phyloP scores from a whole-genome alignment of 2,329 filamentous ascomycete genomes.

The Cordyceps javanica region DNA sequence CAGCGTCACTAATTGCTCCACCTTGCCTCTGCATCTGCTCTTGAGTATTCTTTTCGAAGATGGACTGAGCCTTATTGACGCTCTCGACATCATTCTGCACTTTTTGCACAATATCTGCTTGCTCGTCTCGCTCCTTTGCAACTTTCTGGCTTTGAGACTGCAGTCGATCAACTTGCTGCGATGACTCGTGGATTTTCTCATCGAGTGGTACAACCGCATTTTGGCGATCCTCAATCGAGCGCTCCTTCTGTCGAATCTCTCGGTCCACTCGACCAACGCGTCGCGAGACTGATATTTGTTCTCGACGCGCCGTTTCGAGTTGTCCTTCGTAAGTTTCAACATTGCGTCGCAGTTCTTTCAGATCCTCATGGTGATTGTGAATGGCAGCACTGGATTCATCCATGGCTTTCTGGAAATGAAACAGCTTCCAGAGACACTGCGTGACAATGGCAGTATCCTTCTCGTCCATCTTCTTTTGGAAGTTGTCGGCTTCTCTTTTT shows the following conservation, averaged over 20 bases:
- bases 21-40: slow-evolving; percentile 82
- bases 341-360: slow-evolving; percentile 86
- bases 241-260: slow-evolving; percentile 78
- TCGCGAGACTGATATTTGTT: slow-evolving; percentile 71
- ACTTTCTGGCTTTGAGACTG: slow-evolving; percentile 64
- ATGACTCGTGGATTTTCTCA: slow-evolving; percentile 81
- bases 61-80: slow-evolving; percentile 83
- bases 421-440: slow-evolving; percentile 94
- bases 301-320: slow-evolving; percentile 74
- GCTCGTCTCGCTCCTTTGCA: slow-evolving; percentile 67
- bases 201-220: slow-evolving; percentile 83
- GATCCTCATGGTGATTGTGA: slow-evolving; percentile 85
- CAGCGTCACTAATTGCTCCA: slow-evolving; percentile 74
- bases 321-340: slow-evolving; percentile 77
- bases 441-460: slow-evolving; percentile 86
- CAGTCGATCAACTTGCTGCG: slow-evolving; percentile 61
- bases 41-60: slow-evolving; percentile 83
- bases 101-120: slow-evolving; percentile 62
- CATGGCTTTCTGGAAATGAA: slow-evolving; percentile 89
- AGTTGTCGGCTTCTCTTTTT: slow-evolving; percentile 91
- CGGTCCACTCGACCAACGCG: slow-evolving; percentile 79
- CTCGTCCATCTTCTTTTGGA: slow-evolving; percentile 83
- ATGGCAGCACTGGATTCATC: slow-evolving; percentile 88
- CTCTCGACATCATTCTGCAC: slow-evolving; percentile 72
- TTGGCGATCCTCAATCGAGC: slow-evolving; percentile 77